Conservation (phyloP, 1,284 basidiomycete species). For the Ceratobasidium sp. region DNA sequence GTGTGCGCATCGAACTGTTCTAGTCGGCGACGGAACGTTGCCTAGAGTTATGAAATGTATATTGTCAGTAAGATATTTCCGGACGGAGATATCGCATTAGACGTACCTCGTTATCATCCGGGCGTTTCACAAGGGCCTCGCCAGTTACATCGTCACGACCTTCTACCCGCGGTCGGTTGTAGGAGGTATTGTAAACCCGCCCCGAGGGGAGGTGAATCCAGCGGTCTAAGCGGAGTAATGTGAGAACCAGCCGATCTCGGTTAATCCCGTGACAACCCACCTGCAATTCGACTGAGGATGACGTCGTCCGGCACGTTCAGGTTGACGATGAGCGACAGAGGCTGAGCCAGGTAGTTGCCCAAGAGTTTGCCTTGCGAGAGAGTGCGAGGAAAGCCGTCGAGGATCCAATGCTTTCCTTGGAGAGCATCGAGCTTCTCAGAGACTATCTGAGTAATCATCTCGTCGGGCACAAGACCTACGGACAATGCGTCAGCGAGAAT, state of each 20-base stretch:
- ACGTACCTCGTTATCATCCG: conserved; percentile 92
- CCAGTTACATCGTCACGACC: conserved; percentile 94
- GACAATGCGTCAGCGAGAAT: background rate
- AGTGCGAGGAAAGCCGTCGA: conserved; percentile 97
- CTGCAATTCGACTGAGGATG: conserved; percentile 88
- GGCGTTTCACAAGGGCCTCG: conserved; percentile 86
- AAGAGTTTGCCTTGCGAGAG: conserved; percentile 88
- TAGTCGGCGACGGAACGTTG: conserved; percentile 84
- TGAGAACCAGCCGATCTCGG: conserved; percentile 20
- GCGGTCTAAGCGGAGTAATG: conserved; percentile 64
- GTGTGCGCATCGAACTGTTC: conserved; percentile 88
- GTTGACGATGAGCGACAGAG: conserved; percentile 89
- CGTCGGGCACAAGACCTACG: conserved; percentile 73
- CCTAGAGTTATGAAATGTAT: conserved; percentile 61
- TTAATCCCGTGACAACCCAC: conserved; percentile 50
- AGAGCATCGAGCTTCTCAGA: conserved; percentile 70
- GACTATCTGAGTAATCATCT: conserved; percentile 78
- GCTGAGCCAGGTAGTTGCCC: conserved; percentile 74
- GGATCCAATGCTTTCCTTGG: conserved; percentile 76
- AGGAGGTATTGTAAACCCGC: conserved; percentile 91
- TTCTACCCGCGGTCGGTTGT: conserved; percentile 87
- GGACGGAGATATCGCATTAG: background rate
- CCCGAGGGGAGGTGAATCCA: conserved; percentile 96
- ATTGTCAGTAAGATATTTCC: conserved; percentile 28
- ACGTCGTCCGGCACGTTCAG: conserved; percentile 91